Evolutionary conservation across 2,329 filamentous ascomycete genomes (phyloP).

Genomic region (Apiospora saccharicola): DNA sequence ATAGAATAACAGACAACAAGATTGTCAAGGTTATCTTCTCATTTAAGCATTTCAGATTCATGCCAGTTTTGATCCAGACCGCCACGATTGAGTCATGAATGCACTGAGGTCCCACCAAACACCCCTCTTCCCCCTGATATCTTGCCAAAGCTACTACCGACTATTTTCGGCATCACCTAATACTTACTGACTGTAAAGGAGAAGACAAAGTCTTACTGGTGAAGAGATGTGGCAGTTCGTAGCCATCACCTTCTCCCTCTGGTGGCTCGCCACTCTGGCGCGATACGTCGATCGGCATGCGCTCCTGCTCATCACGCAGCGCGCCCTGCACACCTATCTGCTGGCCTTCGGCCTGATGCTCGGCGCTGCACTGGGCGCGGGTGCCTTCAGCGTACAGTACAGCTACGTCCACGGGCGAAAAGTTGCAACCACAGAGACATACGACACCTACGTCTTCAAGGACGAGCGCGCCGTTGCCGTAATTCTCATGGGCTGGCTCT

Average conservation of each 20-base stretch:
- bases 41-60: background rate
- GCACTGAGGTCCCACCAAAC: background rate
- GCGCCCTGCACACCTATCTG: conserved; percentile 8
- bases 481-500: background rate
- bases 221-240: background rate
- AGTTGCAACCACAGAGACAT: background rate
- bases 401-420: background rate
- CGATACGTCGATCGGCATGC: background rate
- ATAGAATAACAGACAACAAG: background rate
- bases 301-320: background rate
- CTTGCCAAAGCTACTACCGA: background rate
- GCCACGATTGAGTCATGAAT: background rate
- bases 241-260: background rate
- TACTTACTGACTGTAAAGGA: background rate
- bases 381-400: background rate
- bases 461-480: background rate
- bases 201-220: background rate
- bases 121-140: background rate
- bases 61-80: background rate
- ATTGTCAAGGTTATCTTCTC: background rate
- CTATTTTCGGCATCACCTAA: background rate
- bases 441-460: background rate
- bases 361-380: background rate
- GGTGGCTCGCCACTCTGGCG: background rate
- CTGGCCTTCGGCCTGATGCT: background rate